phyloP scores from a whole-genome alignment of 2,329 filamentous ascomycete genomes.

The Cylindrodendrum hubeiense region DNA sequence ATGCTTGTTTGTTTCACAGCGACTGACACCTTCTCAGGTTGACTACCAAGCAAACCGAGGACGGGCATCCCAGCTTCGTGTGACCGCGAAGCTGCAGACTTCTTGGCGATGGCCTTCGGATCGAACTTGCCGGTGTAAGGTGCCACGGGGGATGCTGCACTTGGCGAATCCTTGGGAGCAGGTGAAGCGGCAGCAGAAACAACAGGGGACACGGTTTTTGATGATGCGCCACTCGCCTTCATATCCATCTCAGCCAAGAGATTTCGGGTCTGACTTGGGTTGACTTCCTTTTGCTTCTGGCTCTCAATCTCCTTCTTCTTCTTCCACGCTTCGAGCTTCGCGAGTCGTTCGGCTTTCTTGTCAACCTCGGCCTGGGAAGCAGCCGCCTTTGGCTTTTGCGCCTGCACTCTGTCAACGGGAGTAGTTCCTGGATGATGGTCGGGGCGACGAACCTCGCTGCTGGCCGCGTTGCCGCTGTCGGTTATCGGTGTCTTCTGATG shows the following conservation, averaged over 20 bases:
- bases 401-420: conserved; percentile 55
- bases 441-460: conserved; percentile 67
- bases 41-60: conserved; percentile 61
- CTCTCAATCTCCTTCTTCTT: conserved; percentile 85
- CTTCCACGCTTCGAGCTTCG: conserved; percentile 92
- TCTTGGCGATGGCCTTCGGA: conserved; percentile 87
- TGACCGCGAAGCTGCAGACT: conserved; percentile 72
- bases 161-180: conserved; percentile 56
- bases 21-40: conserved; percentile 50
- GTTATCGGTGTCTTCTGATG: conserved; percentile 63
- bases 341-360: conserved; percentile 81
- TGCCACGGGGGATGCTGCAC: conserved; percentile 63
- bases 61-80: conserved; percentile 63
- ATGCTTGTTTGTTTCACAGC: conserved; percentile 49
- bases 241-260: conserved; percentile 81
- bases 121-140: conserved; percentile 86
- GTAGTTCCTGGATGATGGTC: background rate
- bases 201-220: conserved; percentile 62
- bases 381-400: conserved; percentile 61
- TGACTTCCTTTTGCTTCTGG: conserved; percentile 77
- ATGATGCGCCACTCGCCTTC: conserved; percentile 66
- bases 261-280: conserved; percentile 73
- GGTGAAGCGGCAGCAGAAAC: conserved; percentile 65
- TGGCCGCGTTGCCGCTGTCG: conserved; percentile 62
- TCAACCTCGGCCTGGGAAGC: conserved; percentile 74